Evolutionary conservation across 1,139 yeast genomes (phyloP), one percentile per base, ranked within the genome.

Genomic region (Diutina siamensis): DNA sequence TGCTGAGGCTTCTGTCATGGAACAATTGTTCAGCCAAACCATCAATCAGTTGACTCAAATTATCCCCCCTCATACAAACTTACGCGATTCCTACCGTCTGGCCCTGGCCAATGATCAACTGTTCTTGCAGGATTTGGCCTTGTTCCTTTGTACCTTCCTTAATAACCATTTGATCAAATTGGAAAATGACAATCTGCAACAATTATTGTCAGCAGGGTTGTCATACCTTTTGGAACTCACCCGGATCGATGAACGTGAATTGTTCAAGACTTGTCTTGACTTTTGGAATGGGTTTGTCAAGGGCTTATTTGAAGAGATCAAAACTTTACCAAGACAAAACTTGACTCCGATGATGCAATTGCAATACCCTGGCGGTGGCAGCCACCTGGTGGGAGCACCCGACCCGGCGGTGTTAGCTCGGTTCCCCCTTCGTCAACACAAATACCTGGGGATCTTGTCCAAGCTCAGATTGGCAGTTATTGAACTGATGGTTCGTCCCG

Each of bases 401-500:
- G 85, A 86, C 57, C 96, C 97, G 2, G 82, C 81, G 44, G 57
- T 83, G 32, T 71, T 89, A 55, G 80, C 81, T 22, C 78, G 79
- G 57, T 80, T 76, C 61, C 89, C 94, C 8, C 73, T 89, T 50
- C 81, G 97, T 63, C 88, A 84, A 62, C 95, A 92, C 64, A 77
- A 76, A 49, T 92, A 92, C 60, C 71, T 79, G 17, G 76, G 76
- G 35, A 72, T 92, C 35, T 74, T 94, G 55, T 81, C 95, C 3
- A 82, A 80, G 58, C 72, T 94, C 55, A 79, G 98, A 64, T 71
- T 84, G 52, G 95, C 94, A 18, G 83, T 92, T 61, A 92, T 92
- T 57, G 97, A 89, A 64, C 85, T 86, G 58, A 94, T 92, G 98
- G 98, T 87, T 1, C 81, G 95, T 62, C 99, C 99, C 1, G 98